Evolutionary conservation across 2,329 filamentous ascomycete genomes (phyloP).

Genomic region (Neonectria ditissima): DNA sequence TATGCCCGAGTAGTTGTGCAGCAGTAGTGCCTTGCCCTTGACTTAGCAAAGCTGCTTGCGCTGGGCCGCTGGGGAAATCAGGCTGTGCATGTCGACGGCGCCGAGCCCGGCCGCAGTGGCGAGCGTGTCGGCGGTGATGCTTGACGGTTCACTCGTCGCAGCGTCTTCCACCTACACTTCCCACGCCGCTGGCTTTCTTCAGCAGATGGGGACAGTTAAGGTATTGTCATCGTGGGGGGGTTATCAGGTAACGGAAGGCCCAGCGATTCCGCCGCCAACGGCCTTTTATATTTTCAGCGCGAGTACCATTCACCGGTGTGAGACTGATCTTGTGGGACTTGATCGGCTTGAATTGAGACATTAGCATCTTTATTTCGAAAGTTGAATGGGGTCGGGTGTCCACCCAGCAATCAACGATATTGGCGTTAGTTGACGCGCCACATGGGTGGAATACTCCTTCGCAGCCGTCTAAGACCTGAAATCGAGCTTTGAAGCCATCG

Average conservation of each 20-base stretch:
- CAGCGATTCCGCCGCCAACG: constrained; percentile 75
- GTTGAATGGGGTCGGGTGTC: too few relatives aligned
- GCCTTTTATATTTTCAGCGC: constrained; percentile 52
- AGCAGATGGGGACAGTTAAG: constrained; percentile 79
- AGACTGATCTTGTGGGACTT: too few relatives aligned
- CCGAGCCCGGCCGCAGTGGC: constrained; percentile 89
- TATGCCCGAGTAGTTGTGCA: constrained; percentile 90
- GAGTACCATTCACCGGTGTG: not conserved
- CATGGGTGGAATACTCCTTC: constrained; percentile 59
- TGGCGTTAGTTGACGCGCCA: constrained; percentile 55
- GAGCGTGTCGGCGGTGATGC: constrained; percentile 79
- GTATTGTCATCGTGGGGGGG: constrained; percentile 73
- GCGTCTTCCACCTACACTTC: constrained; percentile 67
- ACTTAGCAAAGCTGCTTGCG: constrained; percentile 79
- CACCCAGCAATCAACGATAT: too few relatives aligned
- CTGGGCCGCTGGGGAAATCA: constrained; percentile 72
- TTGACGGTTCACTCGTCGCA: constrained; percentile 59
- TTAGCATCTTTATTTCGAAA: too few relatives aligned
- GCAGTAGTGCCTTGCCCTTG: constrained; percentile 86
- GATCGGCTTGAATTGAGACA: too few relatives aligned
- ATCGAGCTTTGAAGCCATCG: constrained; percentile 24
- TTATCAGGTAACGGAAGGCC: constrained; percentile 81
- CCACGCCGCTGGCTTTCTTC: constrained; percentile 84
- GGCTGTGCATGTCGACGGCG: constrained; percentile 82
- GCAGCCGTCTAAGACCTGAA: constrained; percentile 53